phyloP scores from a whole-genome alignment of 2,329 filamentous ascomycete species.

The Pleoardoris graminearum region DNA sequence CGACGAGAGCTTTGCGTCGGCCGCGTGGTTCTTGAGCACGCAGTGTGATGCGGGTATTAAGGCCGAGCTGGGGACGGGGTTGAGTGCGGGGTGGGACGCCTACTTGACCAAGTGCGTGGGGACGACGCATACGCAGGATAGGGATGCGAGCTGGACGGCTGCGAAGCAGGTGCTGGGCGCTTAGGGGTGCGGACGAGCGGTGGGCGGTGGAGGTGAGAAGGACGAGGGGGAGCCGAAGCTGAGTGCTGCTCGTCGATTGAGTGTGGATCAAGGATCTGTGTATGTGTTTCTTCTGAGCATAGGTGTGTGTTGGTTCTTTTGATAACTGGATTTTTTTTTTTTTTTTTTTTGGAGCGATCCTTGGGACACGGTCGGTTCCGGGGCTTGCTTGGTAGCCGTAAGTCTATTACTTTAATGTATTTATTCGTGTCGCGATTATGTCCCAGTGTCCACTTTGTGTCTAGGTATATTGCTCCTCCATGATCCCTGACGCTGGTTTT shows the following conservation, averaged over 20 bases:
- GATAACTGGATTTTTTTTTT: too few species aligned
- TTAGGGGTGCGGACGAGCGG: conserved; percentile 4
- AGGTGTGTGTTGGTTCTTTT: too few species aligned
- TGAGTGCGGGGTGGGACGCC: conserved; percentile 54
- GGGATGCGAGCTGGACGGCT: neutral
- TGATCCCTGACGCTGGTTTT: too few species aligned
- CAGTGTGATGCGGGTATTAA: conserved; percentile 56
- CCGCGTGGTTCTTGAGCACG: conserved; percentile 63
- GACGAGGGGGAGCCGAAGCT: neutral
- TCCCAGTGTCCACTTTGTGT: too few species aligned
- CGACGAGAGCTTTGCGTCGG: conserved; percentile 60
- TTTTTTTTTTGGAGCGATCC: too few species aligned
- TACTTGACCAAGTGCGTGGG: conserved; percentile 60
- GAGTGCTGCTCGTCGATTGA: conserved; percentile 1
- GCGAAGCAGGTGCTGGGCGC: conserved; percentile 2
- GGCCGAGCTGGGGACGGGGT: conserved; percentile 51
- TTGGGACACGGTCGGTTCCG: too few species aligned
- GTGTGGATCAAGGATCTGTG: neutral
- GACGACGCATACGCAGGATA: neutral
- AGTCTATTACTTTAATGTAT: too few species aligned
- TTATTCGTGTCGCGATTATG: too few species aligned
- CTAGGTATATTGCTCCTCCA: too few species aligned
- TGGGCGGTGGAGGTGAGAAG: neutral
- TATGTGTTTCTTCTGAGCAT: too few species aligned
- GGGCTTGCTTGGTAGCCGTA: too few species aligned